Evolutionary conservation across 2,329 filamentous ascomycete species (phyloP), one percentile per base, ranked within the genome.

Genomic region (Claviceps citrina): DNA sequence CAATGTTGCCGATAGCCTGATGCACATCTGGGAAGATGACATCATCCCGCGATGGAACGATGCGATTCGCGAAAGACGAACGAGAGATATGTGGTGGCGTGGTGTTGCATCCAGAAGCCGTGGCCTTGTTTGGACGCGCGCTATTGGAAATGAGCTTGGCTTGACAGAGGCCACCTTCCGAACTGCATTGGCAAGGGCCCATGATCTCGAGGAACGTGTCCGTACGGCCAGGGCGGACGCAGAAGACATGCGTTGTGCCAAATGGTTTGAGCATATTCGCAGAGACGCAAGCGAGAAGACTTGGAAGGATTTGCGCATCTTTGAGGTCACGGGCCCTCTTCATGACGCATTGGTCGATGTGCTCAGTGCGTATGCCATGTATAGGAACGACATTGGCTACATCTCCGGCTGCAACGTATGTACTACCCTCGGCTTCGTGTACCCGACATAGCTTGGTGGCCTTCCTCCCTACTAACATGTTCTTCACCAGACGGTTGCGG

Each of bases 51-150:
- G 84, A 38, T 91, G 82, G 83, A 71, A 74, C 36, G 67, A 70
- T 1, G 78, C 80, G n/a, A 68, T 84, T 30, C 66, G 70, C 4
- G 77, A 84, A 54, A 74, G 76, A 31, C 66, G 72, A 24, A 84
- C 80, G 1, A 69, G 81, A 27, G 81, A 87, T 50, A 65, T 91
- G 34, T 91, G 82, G 81, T 91, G 84, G 84, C 73, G 76, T 43
- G 84, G 84, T 5, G 70, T 91, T 24, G 76, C 82, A 0, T 78
- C 82, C 2, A 70, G 78, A 42, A 76, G 74, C 54, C 71, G 84
- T 25, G 80, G 78, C 19, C 58, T 65, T 5, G 78, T 85, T 6
- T 87, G 82, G 82, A 61, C 69, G 30, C 69, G 68, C 38, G 81
- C 81, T 3, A 74, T 86, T 33, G 81, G 81, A 25, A 87, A 87